Conservation (phyloP, 2,329 filamentous ascomycete species). For the Talaromyces sp. region DNA sequence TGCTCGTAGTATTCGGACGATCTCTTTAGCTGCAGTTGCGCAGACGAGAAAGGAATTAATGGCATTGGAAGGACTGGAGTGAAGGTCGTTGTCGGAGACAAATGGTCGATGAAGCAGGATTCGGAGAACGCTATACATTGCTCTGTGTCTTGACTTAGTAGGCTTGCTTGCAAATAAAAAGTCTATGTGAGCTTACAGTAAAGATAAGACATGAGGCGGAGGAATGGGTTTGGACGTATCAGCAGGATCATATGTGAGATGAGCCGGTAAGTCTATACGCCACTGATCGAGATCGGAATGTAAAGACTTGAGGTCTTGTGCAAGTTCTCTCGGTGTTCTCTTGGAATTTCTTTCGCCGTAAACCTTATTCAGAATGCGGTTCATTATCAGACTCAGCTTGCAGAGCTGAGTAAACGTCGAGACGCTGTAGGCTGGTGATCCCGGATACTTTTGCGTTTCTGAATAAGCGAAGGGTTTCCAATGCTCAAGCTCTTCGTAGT, state of each 20-base stretch:
- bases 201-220: slow-evolving; percentile 48
- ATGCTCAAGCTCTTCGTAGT: slow-evolving; percentile 55
- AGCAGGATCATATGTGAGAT: slow-evolving; percentile 42
- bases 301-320: slow-evolving; percentile 38
- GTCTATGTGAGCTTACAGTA: slow-evolving; percentile 28
- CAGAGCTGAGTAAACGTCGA: slow-evolving; percentile 39
- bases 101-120: slow-evolving; percentile 58
- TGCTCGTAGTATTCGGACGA: slow-evolving; percentile 45
- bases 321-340: slow-evolving; percentile 33
- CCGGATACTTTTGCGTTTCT: slow-evolving; percentile 31
- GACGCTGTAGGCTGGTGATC: slow-evolving; percentile 35
- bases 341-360: slow-evolving; percentile 47
- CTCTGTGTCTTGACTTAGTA: slow-evolving; percentile 20
- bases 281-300: slow-evolving; percentile 47
- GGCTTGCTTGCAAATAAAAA: not conserved
- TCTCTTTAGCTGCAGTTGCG: slow-evolving; percentile 48
- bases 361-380: slow-evolving; percentile 47
- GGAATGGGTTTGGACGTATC: slow-evolving; percentile 32
- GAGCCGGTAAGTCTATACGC: slow-evolving; percentile 43
- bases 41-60: slow-evolving; percentile 49
- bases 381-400: slow-evolving; percentile 50
- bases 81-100: slow-evolving; percentile 44
- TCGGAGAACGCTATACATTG: slow-evolving; percentile 53
- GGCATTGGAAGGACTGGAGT: slow-evolving; percentile 44
- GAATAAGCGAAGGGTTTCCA: slow-evolving; percentile 50